phyloP scores from a whole-genome alignment of 2,329 filamentous ascomycete genomes.

The Fusarium sp. region DNA sequence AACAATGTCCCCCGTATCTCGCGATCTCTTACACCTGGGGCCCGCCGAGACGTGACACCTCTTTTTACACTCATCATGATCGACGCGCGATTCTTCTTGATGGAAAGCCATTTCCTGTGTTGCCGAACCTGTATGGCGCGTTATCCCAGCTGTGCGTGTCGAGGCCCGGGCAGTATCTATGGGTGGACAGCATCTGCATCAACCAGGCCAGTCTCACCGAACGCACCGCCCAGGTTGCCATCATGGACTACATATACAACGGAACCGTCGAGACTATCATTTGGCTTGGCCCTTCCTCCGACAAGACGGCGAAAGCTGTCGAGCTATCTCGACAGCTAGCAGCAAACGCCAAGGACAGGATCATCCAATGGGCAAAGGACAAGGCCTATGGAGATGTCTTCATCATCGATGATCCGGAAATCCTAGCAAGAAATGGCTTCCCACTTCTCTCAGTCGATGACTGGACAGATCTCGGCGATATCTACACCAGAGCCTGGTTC shows the following conservation, averaged over 20 bases:
- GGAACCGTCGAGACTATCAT: conserved; percentile 38
- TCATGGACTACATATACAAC: conserved; percentile 45
- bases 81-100: conserved; percentile 25
- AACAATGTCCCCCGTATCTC: conserved; percentile 36
- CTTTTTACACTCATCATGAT: conserved; percentile 11
- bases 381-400: conserved; percentile 37
- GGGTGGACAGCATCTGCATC: conserved; percentile 48
- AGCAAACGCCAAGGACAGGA: conserved; percentile 26
- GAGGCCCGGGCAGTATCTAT: conserved; percentile 36
- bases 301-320: conserved; percentile 20
- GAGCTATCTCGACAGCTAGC: conserved; percentile 23
- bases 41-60: background rate
- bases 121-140: conserved; percentile 36
- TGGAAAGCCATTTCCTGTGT: conserved; percentile 28
- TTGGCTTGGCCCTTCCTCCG: conserved; percentile 40
- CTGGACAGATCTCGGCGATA: conserved; percentile 30
- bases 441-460: conserved; percentile 33
- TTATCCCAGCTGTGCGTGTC: conserved; percentile 23
- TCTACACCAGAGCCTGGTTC: conserved; percentile 47
- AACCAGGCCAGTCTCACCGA: conserved; percentile 40
- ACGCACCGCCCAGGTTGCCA: conserved; percentile 36
- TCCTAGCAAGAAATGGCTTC: conserved; percentile 34
- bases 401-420: conserved; percentile 33
- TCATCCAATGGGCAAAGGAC: conserved; percentile 29
- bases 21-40: conserved; percentile 50